These are phyloP conservation scores for Eimeria maxima DNA, from an alignment of 169 alveolate genomes.

Conservation along the genomic window DNA sequence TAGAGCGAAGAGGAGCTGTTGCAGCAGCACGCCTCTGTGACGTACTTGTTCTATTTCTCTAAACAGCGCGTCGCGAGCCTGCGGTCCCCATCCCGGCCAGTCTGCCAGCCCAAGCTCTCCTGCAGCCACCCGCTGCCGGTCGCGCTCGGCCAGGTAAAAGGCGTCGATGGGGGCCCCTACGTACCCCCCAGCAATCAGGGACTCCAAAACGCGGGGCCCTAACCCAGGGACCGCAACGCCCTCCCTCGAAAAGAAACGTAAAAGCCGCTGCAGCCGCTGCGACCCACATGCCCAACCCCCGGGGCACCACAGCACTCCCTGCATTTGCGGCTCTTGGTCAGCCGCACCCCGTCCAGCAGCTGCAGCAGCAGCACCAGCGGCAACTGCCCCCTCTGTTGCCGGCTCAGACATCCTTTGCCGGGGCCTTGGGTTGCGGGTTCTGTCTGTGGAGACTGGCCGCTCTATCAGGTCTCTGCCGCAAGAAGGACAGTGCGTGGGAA, in stretches of 20 bases:
- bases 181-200: neutral
- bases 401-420: neutral
- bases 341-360: neutral
- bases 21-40: slow-evolving; percentile 18
- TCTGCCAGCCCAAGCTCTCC: slow-evolving; percentile 44
- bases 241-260: slow-evolving; percentile 29
- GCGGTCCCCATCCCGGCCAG: slow-evolving; percentile 62
- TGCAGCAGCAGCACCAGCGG: slow-evolving; percentile 3
- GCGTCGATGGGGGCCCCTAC: slow-evolving; percentile 33
- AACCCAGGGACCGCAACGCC: slow-evolving; percentile 31
- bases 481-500: neutral
- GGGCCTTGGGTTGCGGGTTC: neutral
- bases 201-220: slow-evolving; percentile 18
- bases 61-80: slow-evolving; percentile 26
- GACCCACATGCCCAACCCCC: slow-evolving; percentile 36
- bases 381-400: neutral
- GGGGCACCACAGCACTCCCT: slow-evolving; percentile 49
- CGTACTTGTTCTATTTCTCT: neutral
- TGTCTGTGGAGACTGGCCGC: neutral
- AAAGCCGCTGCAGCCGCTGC: slow-evolving; percentile 45
- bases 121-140: neutral
- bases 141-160: neutral
- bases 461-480: slow-evolving; percentile 17
- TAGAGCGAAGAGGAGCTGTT: slow-evolving; percentile 45
- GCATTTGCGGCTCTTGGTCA: neutral